Percentiles rank a stretch among this genome's conserved stretches.
Conservation (phyloP, 2,329 filamentous ascomycete genomes). For the Sarocladium oryzae region DNA sequence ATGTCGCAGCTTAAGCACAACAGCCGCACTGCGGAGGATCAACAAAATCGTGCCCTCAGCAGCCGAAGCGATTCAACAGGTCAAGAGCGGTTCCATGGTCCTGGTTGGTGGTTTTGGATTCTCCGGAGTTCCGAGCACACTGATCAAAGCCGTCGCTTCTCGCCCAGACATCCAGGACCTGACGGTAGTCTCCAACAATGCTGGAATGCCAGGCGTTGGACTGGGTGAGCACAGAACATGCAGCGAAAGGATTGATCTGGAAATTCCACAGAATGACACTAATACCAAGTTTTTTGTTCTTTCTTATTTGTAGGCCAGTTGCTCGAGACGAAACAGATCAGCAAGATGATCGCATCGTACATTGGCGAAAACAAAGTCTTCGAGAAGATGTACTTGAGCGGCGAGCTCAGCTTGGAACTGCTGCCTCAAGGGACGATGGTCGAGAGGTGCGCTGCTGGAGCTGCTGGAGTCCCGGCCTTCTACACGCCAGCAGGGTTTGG, state of each 20-base stretch:
- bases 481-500: slow-evolving; percentile 84
- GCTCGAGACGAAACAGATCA: slow-evolving; percentile 75
- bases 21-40: slow-evolving; percentile 60
- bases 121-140: slow-evolving; percentile 73
- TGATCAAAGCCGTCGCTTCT: slow-evolving; percentile 65
- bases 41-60: slow-evolving; percentile 72
- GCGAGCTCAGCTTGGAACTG: slow-evolving; percentile 82
- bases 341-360: slow-evolving; percentile 89
- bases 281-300: background rate
- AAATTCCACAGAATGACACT: background rate
- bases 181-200: slow-evolving; percentile 91
- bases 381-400: slow-evolving; percentile 82
- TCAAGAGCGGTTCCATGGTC: slow-evolving; percentile 70
- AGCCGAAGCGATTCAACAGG: slow-evolving; percentile 64
- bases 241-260: too few relatives aligned
- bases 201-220: slow-evolving; percentile 75
- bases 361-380: slow-evolving; percentile 94
- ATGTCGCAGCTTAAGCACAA: slow-evolving; percentile 58
- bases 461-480: slow-evolving; percentile 86
- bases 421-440: slow-evolving; percentile 89
- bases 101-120: slow-evolving; percentile 80
- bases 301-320: slow-evolving; percentile 26
- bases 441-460: slow-evolving; percentile 79
- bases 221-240: slow-evolving; percentile 70
- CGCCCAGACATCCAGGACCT: slow-evolving; percentile 67